Evolutionary conservation across 2,329 filamentous ascomycete species (phyloP), one percentile per base, ranked within the genome.

Genomic region (Cladobotryum protrusum): DNA sequence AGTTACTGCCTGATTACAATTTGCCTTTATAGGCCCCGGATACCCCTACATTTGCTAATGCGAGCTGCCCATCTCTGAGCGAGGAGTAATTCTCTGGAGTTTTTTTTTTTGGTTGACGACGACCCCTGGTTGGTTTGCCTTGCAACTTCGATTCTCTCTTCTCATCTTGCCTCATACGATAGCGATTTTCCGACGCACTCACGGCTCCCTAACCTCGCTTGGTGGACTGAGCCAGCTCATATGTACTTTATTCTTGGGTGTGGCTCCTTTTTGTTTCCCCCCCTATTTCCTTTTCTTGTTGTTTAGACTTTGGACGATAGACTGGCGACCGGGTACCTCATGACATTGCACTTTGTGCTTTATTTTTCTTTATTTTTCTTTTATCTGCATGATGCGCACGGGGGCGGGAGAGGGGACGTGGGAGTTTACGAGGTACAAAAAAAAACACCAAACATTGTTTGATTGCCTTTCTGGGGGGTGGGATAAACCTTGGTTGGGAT

Each of bases 31-130:
- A 29, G 33, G n/a, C 52, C 45, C 50, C 35, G 35, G 56, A 61
- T 61, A 61, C 58, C 56, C 52, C 55, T 53, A 57, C 52, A 56
- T 42, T 42, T 42, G 39, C 39, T 42, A 42, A 42, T 42, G 39
- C 13, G 39, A 42, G 39, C 18, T 42, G 15, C 39, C 18, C 39
- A 20, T 17, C 39, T 18, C 39, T 42, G 19, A 42, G 39, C n/a
- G 19, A 42, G 39, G 39, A 18, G n/a, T 20, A 17, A 18, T 42
- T 13, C 19, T 5, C 15, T 13, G n/a, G 39, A 42, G 39, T 42
- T 42, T 42, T 18, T 20, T 15, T 42, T 42, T 42, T 18, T 20
- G n/a, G 18, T 42, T 37, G 35, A 37, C 35, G 4, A 37, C 24
- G 24, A 29, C 24, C 24, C 24, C 24, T 29, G 24, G 24, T 29